Evolutionary conservation across 1,284 basidiomycete species (phyloP).

Genomic region (Puccinia novopanici): DNA sequence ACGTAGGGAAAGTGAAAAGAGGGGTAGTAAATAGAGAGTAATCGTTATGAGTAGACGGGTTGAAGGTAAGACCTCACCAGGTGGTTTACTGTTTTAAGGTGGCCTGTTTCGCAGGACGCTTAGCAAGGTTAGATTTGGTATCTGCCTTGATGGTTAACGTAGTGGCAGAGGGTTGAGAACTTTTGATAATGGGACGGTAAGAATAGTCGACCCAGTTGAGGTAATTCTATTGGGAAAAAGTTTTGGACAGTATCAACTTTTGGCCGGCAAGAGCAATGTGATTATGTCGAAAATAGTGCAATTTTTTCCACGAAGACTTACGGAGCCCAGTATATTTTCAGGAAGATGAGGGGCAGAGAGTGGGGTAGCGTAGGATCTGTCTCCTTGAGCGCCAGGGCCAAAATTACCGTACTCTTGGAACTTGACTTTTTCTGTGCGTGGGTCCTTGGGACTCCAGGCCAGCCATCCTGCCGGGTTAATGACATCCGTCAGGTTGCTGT

Average conservation of each 20-base stretch:
- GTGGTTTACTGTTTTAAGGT: too few relatives aligned
- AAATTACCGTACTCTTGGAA: constrained; percentile 37
- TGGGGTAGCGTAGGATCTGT: not conserved
- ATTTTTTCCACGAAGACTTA: constrained; percentile 17
- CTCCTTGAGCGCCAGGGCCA: constrained; percentile 19
- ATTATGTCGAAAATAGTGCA: not conserved
- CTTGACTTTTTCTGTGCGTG: constrained; percentile 7
- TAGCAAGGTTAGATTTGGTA: not conserved
- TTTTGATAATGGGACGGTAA: constrained; percentile 12
- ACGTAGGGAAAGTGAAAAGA: too few relatives aligned
- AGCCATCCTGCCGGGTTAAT: constrained; percentile 42
- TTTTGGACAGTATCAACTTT: not conserved
- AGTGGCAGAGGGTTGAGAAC: not conserved
- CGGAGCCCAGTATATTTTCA: constrained; percentile 14
- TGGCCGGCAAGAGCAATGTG: not conserved
- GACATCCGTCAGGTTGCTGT: constrained; percentile 24
- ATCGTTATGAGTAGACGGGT: too few relatives aligned
- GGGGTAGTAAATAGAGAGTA: too few relatives aligned
- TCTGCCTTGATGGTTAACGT: not conserved
- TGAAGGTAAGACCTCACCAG: too few relatives aligned
- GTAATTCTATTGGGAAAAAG: not conserved
- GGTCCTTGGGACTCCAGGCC: constrained; percentile 6
- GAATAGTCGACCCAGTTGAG: constrained; percentile 12
- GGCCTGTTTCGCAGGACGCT: not conserved
- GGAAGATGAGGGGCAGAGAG: constrained; percentile 7